Evolutionary conservation across 2,329 filamentous ascomycete species (phyloP), one percentile per base, ranked within the genome.

Genomic region (Elsinoe arachidis): DNA sequence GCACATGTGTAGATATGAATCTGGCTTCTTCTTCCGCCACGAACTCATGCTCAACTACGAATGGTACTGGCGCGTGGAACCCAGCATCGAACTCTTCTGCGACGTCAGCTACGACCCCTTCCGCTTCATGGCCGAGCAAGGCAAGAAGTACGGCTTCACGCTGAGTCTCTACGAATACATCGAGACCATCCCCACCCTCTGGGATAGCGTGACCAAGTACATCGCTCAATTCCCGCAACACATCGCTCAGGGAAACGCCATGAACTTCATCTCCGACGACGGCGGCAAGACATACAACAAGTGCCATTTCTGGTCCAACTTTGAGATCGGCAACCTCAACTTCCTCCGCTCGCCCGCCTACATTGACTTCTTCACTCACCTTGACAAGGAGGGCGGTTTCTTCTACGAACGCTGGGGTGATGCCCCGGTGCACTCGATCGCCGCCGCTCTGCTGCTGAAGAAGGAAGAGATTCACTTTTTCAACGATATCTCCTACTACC

Each of bases 271-370:
- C 66, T 95, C 89, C 69, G 90, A 96, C 65, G 91, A 99, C 65
- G 85, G 83, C 55, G 93, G 95, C 60, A 85, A 93, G 60, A 90
- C 82, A 5, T 99, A 97, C 78, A 99, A 97, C 77, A 84, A 91
- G 71, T 99, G 93, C 77, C 93, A 99, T 72, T 96, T 99, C 72
- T 99, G 93, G 93, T 97, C 92, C 68, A 99, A 99, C 78, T 99
- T 99, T 65, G 93, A 99, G 73, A 86, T 99, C 64, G 93, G 92
- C 63, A 95, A 87, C 74, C 80, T 99, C 38, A 82, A 95, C 67
- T 99, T 93, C 90, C 82, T 99, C 56, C 86, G 93, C 63, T 93
- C 89, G 63, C 78, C 91, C 70, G 81, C 88, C 19, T 99, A 99
- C 74, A 75, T 86, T 44, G 92, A 97, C 73, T 99, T 84, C 76